Percentiles rank a stretch among this genome's conserved stretches.
Evolutionary conservation across 2,329 filamentous ascomycete species (phyloP).

Genomic region (Diaporthe ampelina): DNA sequence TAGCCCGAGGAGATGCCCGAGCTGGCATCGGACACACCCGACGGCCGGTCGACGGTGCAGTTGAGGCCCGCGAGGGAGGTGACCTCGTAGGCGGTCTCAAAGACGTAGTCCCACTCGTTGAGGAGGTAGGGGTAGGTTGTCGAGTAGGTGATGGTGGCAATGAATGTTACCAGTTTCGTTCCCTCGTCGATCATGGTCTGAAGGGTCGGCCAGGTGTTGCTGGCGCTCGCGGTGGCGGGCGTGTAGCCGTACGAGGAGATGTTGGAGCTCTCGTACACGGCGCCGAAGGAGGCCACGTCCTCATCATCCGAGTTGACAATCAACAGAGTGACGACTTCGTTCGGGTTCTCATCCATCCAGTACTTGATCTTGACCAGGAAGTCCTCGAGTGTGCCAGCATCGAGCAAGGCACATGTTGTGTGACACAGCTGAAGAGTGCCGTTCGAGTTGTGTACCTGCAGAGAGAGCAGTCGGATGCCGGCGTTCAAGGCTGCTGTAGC

Average conservation of each 20-base stretch:
- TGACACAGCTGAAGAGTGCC: constrained; percentile 78
- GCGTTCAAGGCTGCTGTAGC: constrained; percentile 78
- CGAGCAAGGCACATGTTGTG: constrained; percentile 74
- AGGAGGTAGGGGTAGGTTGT: constrained; percentile 69
- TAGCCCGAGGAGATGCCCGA: constrained; percentile 69
- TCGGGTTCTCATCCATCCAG: constrained; percentile 79
- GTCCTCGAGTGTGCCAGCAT: constrained; percentile 74
- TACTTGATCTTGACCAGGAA: constrained; percentile 75
- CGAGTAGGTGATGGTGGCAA: constrained; percentile 66
- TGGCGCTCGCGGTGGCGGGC: constrained; percentile 60
- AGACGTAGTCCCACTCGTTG: constrained; percentile 75
- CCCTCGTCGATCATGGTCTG: constrained; percentile 74
- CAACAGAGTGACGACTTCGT: constrained; percentile 82
- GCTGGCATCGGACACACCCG: constrained; percentile 60
- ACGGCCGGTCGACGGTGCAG: constrained; percentile 78
- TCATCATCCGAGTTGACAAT: constrained; percentile 78
- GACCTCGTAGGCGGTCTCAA: constrained; percentile 80
- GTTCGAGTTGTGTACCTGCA: constrained; percentile 76
- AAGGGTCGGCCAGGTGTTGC: constrained; percentile 78
- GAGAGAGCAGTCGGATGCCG: constrained; percentile 79
- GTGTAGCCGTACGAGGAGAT: constrained; percentile 73
- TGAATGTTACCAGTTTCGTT: constrained; percentile 77
- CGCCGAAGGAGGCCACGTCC: constrained; percentile 66
- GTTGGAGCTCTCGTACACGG: constrained; percentile 68
- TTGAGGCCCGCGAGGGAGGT: constrained; percentile 75